Evolutionary conservation across 192 early-diverging fungal species (phyloP).

Genomic region (Mortierella claussenii): DNA sequence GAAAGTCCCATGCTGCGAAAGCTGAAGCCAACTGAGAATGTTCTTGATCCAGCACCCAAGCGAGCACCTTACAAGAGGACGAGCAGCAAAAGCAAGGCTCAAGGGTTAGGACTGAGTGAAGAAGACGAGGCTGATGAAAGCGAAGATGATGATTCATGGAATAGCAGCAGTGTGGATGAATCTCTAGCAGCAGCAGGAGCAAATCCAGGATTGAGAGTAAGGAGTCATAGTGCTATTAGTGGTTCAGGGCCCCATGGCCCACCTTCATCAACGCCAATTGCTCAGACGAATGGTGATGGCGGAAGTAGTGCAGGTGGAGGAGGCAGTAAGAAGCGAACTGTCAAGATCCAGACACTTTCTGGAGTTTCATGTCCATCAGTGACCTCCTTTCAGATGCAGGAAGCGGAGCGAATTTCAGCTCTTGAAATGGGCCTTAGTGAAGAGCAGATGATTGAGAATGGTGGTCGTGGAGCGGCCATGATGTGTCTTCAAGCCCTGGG

Average conservation of each 20-base stretch:
- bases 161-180: slow-evolving; percentile 37
- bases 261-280: slow-evolving; percentile 7
- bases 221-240: not conserved
- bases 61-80: slow-evolving; percentile 10
- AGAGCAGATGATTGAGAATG: slow-evolving; percentile 84
- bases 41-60: slow-evolving; percentile 67
- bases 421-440: slow-evolving; percentile 74
- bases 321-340: slow-evolving; percentile 25
- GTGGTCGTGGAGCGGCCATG: slow-evolving; percentile 75
- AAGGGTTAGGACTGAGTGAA: slow-evolving; percentile 31
- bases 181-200: slow-evolving; percentile 1
- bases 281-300: slow-evolving; percentile 10
- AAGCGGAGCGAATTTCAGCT: slow-evolving; percentile 66
- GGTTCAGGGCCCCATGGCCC: slow-evolving; percentile 1
- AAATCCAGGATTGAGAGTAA: slow-evolving; percentile 1
- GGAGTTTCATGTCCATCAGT: slow-evolving; percentile 70
- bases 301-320: slow-evolving; percentile 26
- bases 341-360: slow-evolving; percentile 57
- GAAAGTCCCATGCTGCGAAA: slow-evolving; percentile 54
- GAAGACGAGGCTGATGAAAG: slow-evolving; percentile 47
- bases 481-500: slow-evolving; percentile 80
- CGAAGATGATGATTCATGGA: slow-evolving; percentile 48
- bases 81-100: slow-evolving; percentile 13
- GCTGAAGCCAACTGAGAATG: slow-evolving; percentile 72
- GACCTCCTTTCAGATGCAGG: slow-evolving; percentile 70